Conservation (phyloP, 192 early-diverging fungal genomes). For the Dispira simplex region DNA sequence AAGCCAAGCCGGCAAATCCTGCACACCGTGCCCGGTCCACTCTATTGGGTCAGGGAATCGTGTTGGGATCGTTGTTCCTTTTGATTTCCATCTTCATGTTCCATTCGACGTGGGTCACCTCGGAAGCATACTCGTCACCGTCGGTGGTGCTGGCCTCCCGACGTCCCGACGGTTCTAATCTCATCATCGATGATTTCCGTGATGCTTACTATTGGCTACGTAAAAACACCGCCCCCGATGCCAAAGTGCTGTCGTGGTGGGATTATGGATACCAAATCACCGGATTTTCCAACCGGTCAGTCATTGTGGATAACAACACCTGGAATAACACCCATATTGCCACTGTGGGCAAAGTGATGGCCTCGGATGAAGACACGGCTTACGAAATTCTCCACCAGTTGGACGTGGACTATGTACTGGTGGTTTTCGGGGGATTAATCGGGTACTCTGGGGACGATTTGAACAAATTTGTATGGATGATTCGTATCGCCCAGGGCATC, state of each 20-base stretch:
- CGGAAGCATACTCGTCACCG: slow-evolving; percentile 94
- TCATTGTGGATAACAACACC: slow-evolving; percentile 99
- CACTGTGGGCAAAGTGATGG: slow-evolving; percentile 89
- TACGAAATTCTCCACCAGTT: slow-evolving; percentile 82
- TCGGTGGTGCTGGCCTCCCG: slow-evolving; percentile 93
- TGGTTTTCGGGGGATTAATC: slow-evolving; percentile 91
- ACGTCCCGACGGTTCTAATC: slow-evolving; percentile 71
- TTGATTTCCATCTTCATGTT: slow-evolving; percentile 72
- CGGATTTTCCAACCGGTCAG: slow-evolving; percentile 94
- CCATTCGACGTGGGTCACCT: slow-evolving; percentile 99
- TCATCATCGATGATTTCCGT: slow-evolving; percentile 99
- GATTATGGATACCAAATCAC: slow-evolving; percentile 99
- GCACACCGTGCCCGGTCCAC: slow-evolving; percentile 2
- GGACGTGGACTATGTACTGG: slow-evolving; percentile 95
- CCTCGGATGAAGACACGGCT: slow-evolving; percentile 76
- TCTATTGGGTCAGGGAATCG: slow-evolving; percentile 22
- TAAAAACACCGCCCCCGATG: slow-evolving; percentile 84
- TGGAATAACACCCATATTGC: slow-evolving; percentile 99
- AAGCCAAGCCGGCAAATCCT: slow-evolving; percentile 3
- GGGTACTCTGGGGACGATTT: slow-evolving; percentile 99
- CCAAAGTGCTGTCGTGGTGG: slow-evolving; percentile 99
- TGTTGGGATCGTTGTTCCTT: slow-evolving; percentile 50
- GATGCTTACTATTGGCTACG: slow-evolving; percentile 99
- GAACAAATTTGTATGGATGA: slow-evolving; percentile 99
- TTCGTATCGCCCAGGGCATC: slow-evolving; percentile 94